These are phyloP conservation scores for Shiraia sp. DNA, from an alignment of 2,329 filamentous ascomycete species.

Conservation along the genomic window DNA sequence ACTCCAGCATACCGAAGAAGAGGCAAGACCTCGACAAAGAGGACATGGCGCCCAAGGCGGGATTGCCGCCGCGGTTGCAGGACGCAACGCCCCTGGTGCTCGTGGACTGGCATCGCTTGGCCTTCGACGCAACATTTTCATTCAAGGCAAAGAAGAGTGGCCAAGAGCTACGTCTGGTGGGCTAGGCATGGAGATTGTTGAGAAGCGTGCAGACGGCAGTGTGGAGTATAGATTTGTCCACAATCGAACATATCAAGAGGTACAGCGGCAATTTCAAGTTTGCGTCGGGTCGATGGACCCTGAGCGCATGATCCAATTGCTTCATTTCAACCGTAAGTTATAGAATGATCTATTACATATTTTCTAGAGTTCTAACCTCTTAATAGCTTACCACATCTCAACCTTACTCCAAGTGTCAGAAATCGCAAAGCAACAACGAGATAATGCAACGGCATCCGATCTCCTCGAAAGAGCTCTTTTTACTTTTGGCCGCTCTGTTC, in stretches of 20 bases:
- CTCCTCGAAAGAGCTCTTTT: constrained; percentile 90
- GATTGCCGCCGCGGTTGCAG: constrained; percentile 60
- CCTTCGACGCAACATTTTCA: constrained; percentile 77
- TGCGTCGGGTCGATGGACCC: constrained; percentile 85
- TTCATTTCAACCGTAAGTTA: constrained; percentile 65
- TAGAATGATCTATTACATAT: neutral
- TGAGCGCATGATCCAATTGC: constrained; percentile 75
- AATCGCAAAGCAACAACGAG: constrained; percentile 88
- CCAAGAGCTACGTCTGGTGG: constrained; percentile 78
- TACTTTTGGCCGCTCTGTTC: constrained; percentile 85
- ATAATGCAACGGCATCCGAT: constrained; percentile 83
- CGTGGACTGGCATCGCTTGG: constrained; percentile 72
- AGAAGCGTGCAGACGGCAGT: constrained; percentile 60
- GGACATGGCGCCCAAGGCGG: constrained; percentile 63
- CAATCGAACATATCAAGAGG: constrained; percentile 70
- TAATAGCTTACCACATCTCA: constrained; percentile 80
- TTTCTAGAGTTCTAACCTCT: constrained; percentile 18
- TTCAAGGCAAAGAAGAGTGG: constrained; percentile 88
- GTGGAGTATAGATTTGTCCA: constrained; percentile 80
- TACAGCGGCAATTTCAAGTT: constrained; percentile 76
- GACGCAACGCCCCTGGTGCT: constrained; percentile 57
- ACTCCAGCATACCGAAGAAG: constrained; percentile 60
- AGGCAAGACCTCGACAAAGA: constrained; percentile 54
- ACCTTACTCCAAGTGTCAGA: constrained; percentile 92
- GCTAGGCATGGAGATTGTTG: constrained; percentile 75